Percentiles rank a stretch among this genome's conserved stretches.
phyloP scores from a whole-genome alignment of 306 rosid genomes.

The Rosa chinensis region DNA sequence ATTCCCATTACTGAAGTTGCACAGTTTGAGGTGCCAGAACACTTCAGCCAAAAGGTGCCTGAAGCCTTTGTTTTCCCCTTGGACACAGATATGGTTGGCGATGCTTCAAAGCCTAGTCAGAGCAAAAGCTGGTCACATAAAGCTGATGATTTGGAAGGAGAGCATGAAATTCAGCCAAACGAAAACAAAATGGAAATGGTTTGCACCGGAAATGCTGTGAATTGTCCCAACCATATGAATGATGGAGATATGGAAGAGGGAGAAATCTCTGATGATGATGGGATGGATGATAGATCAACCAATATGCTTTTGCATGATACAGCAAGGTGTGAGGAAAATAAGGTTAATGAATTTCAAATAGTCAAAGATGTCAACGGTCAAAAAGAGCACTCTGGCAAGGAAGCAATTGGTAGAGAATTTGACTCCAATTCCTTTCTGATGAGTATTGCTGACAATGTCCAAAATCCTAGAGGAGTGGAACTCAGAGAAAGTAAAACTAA shows the following conservation, averaged over 20 bases:
- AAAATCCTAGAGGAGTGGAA: conserved; percentile 30
- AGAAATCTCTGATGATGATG: conserved; percentile 61
- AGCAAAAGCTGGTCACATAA: not conserved
- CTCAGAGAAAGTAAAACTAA: conserved; percentile 24
- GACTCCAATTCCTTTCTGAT: conserved; percentile 23
- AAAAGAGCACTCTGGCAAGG: conserved; percentile 19
- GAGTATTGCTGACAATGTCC: conserved; percentile 24
- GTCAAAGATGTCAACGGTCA: conserved; percentile 21
- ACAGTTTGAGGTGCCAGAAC: conserved; percentile 34
- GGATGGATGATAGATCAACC: conserved; percentile 29
- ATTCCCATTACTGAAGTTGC: conserved; percentile 31
- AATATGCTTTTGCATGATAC: conserved; percentile 38
- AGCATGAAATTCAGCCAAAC: conserved; percentile 25
- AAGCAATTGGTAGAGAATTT: conserved; percentile 29
- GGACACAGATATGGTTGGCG: conserved; percentile 26
- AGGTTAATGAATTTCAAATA: conserved; percentile 26
- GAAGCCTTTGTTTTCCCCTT: conserved; percentile 21
- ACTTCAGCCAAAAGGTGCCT: conserved; percentile 24
- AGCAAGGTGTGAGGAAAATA: conserved; percentile 25
- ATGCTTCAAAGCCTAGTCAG: conserved; percentile 25
- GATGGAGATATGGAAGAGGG: conserved; percentile 71
- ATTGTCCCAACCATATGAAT: conserved; percentile 23
- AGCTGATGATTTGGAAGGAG: conserved; percentile 18
- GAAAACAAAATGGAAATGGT: conserved; percentile 30
- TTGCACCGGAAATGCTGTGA: conserved; percentile 16